Evolutionary conservation across 2,329 filamentous ascomycete genomes (phyloP), one percentile per base, ranked within the genome.

Genomic region (Ophiostoma ulmi): DNA sequence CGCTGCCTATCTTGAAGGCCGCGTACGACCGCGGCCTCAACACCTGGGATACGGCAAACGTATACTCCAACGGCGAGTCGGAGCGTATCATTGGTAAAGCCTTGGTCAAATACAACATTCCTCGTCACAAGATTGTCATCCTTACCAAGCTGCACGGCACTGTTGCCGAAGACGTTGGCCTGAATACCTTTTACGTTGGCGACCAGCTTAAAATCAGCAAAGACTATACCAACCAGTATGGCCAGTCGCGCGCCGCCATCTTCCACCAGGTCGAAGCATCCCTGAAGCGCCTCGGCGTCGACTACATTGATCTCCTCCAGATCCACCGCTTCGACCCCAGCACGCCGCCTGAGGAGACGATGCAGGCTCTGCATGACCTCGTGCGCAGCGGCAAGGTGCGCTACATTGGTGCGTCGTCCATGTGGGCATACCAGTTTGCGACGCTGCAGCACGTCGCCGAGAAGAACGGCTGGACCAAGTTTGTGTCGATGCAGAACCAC

Each of bases 261-360:
- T 87, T 91, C 76, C 84, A 88, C 73, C 85, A 87, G 0, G 88
- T 91, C 10, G 83, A 90, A 58, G 84, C 81, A 38, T 87, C 84
- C 68, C 80, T 88, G 13, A 76, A 80, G 70, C 79, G 87, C 14
- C 79, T 89, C 17, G 83, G 82, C 38, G 86, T 83, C 1, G 75
- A 76, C 36, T 73, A 88, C 76, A 85, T 88, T 69, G 85, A 88
- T 76, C 81, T 88, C 2, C 79, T 88, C n/a, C 85, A 87, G 75
- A 84, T 88, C 67, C 86, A 89, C 75, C 81, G 86, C 7, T 80
- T 85, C 69, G 86, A 88, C 73, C 77, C 78, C 0, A 77, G 78
- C 0, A 83, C 81, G 0, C 82, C 84, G 0, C 76, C 80, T 1
- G 84, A 87, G 74, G 86, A 88, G 78, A 86, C 84, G 3, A 87